A percentile compares a stretch with the other conserved stretches of the same genome.
Evolutionary conservation across 2,329 filamentous ascomycete species (phyloP).

Genomic region (Chrysosporium keratinophilum): DNA sequence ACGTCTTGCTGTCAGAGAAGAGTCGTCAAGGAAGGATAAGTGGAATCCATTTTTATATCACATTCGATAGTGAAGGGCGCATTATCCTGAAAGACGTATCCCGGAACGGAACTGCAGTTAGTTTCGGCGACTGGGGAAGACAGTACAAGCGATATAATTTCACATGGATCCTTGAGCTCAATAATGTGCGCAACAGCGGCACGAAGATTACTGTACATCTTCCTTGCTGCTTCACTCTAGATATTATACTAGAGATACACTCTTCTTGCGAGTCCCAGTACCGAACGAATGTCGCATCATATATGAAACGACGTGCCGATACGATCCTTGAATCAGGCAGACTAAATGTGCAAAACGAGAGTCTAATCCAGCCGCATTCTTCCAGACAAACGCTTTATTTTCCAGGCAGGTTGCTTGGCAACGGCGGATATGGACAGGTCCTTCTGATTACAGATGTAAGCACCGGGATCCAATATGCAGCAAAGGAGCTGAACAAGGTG

Average conservation of each 20-base stretch:
- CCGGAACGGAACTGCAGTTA: constrained; percentile 10
- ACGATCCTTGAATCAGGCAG: background rate
- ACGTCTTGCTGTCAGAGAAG: constrained; percentile 3
- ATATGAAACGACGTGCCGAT: background rate
- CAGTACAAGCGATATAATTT: constrained; percentile 12
- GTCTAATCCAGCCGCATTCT: background rate
- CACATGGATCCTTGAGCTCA: constrained; percentile 12
- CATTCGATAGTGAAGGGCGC: constrained; percentile 9
- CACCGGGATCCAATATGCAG: constrained; percentile 14
- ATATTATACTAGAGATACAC: constrained; percentile 1
- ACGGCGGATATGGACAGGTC: constrained; percentile 12
- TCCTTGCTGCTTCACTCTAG: background rate
- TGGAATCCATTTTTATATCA: constrained; percentile 12
- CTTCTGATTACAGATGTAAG: constrained; percentile 10
- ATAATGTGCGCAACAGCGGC: background rate
- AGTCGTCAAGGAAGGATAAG: background rate
- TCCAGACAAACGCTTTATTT: constrained; percentile 12
- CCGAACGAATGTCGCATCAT: constrained; percentile 5
- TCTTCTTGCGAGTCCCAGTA: constrained; percentile 9
- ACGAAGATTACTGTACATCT: constrained; percentile 9
- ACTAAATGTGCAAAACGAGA: background rate
- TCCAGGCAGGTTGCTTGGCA: constrained; percentile 3
- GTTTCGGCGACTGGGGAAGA: constrained; percentile 11
- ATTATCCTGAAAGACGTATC: constrained; percentile 13
- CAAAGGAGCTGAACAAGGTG: constrained; percentile 10